Evolutionary conservation across 495 filamentous ascomycete genomes (phyloP).

Genomic region (Annulohypoxylon stygium): DNA sequence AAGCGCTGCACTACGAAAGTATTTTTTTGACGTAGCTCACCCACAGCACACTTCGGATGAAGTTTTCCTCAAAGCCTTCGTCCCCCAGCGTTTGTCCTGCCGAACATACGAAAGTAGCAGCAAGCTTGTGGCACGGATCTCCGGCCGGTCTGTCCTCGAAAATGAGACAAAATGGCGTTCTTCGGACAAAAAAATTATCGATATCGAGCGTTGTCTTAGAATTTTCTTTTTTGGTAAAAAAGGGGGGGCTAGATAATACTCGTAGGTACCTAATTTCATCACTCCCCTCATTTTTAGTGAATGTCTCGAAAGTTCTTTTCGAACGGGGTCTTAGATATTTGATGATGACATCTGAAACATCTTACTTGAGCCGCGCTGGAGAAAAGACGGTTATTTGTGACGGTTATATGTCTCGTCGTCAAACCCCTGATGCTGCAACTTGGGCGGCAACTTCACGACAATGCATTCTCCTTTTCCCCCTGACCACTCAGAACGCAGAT

Average conservation of each 20-base stretch:
- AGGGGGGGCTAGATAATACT: not conserved
- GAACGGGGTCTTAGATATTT: constrained; percentile 39
- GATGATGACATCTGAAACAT: constrained; percentile 48
- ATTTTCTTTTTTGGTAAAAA: constrained; percentile 15
- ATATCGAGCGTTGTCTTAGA: constrained; percentile 36
- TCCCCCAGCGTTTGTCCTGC: constrained; percentile 13
- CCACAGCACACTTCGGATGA: constrained; percentile 38
- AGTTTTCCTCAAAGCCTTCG: constrained; percentile 24
- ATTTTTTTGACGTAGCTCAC: constrained; percentile 24
- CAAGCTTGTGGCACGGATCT: constrained; percentile 41
- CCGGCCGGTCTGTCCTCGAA: constrained; percentile 36
- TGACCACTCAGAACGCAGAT: constrained; percentile 24
- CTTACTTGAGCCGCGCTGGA: constrained; percentile 49
- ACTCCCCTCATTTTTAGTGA: constrained; percentile 11
- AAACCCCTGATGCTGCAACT: constrained; percentile 33
- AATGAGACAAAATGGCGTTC: constrained; percentile 41
- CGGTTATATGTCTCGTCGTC: constrained; percentile 47
- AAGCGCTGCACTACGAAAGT: constrained; percentile 19
- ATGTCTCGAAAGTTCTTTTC: not conserved
- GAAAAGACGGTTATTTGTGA: constrained; percentile 48
- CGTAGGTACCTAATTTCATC: not conserved
- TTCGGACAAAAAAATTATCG: constrained; percentile 41
- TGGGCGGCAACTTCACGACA: constrained; percentile 24
- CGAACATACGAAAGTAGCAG: constrained; percentile 10
- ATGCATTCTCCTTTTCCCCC: constrained; percentile 19